Conservation (phyloP, 148 eudicot species). For the Simmondsia chinensis region DNA sequence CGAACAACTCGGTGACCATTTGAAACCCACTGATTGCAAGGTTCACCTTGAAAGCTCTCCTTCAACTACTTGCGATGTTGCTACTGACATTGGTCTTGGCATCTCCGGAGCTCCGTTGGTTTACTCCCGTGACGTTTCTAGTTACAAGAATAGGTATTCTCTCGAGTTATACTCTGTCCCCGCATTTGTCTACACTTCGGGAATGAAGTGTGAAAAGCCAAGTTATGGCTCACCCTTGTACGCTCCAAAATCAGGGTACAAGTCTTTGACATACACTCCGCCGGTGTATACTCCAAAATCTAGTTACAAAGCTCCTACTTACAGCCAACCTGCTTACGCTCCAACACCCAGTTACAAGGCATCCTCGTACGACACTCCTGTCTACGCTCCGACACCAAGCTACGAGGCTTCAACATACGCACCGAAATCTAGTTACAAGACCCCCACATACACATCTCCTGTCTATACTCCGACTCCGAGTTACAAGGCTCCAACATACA, state of each 20-base stretch:
- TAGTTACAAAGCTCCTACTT: background rate
- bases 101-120: background rate
- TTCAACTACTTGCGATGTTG: constrained; percentile 11
- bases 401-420: background rate
- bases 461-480: no score
- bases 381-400: background rate
- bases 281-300: constrained; percentile 2
- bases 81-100: constrained; percentile 8
- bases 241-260: background rate
- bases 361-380: background rate
- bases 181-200: constrained; percentile 6
- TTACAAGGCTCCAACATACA: no score
- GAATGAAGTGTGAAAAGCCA: constrained; percentile 5
- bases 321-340: background rate
- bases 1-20: constrained; percentile 13
- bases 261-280: background rate
- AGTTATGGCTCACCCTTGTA: background rate
- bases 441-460: background rate
- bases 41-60: constrained; percentile 17
- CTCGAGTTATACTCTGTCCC: constrained; percentile 11
- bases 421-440: background rate
- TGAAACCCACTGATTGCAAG: constrained; percentile 17
- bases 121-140: background rate
- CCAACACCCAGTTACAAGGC: background rate
- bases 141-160: constrained; percentile 1